Conservation (phyloP, 805 yeast genomes). For the Ogataea thermomethanolica region DNA sequence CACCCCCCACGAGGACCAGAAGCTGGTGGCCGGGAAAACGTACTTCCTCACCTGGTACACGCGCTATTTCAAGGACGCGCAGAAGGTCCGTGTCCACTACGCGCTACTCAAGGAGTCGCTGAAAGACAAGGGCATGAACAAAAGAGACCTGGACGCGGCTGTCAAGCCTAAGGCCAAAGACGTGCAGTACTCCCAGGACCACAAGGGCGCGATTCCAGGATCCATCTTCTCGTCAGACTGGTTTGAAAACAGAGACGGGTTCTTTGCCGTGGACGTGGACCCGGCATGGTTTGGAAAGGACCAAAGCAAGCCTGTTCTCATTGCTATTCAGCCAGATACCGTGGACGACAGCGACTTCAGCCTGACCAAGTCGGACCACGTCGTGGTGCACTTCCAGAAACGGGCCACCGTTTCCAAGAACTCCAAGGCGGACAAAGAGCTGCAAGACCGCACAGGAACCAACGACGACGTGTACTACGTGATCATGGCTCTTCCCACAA, state of each 20-base stretch:
- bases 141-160: conserved; percentile 31
- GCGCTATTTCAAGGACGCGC: conserved; percentile 55
- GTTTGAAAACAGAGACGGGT: conserved; percentile 60
- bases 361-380: conserved; percentile 39
- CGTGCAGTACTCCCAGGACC: conserved; percentile 14
- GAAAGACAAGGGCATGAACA: conserved; percentile 54
- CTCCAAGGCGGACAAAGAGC: conserved; percentile 30
- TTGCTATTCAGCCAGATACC: conserved; percentile 72
- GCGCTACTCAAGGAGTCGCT: conserved; percentile 58
- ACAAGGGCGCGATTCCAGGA: conserved; percentile 32
- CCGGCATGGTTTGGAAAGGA: conserved; percentile 62
- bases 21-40: conserved; percentile 55
- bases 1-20: conserved; percentile 63
- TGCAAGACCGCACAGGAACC: conserved; percentile 40
- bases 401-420: conserved; percentile 54
- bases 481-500: conserved; percentile 65
- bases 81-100: conserved; percentile 63
- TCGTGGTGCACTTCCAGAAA: conserved; percentile 45
- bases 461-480: conserved; percentile 49
- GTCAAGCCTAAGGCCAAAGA: conserved; percentile 18
- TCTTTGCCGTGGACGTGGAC: conserved; percentile 54
- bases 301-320: conserved; percentile 51
- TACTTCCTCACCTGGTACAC: conserved; percentile 84
- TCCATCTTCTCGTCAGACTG: conserved; percentile 69
- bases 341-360: conserved; percentile 65